Evolutionary conservation across 805 yeast species (phyloP), one percentile per base, ranked within the genome.

Genomic region (Starmerella stigmatis): DNA sequence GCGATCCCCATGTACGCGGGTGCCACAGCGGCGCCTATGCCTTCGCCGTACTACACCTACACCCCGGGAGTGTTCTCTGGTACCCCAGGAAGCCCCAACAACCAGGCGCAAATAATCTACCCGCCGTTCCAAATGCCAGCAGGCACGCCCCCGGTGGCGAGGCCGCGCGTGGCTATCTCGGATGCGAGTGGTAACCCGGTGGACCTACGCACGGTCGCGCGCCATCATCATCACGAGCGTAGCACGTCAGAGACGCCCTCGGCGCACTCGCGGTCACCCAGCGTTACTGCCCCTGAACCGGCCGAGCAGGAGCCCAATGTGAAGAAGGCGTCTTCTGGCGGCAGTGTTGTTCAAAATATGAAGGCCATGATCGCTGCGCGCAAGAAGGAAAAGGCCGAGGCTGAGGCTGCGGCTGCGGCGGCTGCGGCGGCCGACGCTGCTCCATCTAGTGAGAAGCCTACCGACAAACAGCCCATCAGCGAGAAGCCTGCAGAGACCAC

Each of bases 341-440:
- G 39, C 31, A 41, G 31, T 15, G 51, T 47, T 10, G 55, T 50
- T 8, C 41, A 45, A 28, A 42, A 34, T 5, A 30, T 52, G 41
- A 40, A 35, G 33, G 48, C 45, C 23, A 23, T 35, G 29, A 38
- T 49, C 21, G 54, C 54, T 13, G 48, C 41, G 3, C 30, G 27
- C 31, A 23, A 16, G 26, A 39, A 33, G 45, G 41, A 23, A 9
- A 41, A 44, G 45, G 42, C 47, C 37, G 55, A 43, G 50, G 45
- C 38, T 36, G 57, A 34, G 46, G 43, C 49, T 29, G 47, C 25
- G 50, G 45, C 31, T 35, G 47, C 21, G 47, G 40, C 43, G 40
- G 41, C 27, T 42, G 41, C 35, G 31, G 17, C 32, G 7, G n/a
- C 32, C 16, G 17, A 29, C 16, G 17, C 7, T 8, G 16, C 17